Evolutionary conservation across 176 grass and related monocot genomes (phyloP), one percentile per base, ranked within the genome.

Genomic region (Oryza longistaminata): DNA sequence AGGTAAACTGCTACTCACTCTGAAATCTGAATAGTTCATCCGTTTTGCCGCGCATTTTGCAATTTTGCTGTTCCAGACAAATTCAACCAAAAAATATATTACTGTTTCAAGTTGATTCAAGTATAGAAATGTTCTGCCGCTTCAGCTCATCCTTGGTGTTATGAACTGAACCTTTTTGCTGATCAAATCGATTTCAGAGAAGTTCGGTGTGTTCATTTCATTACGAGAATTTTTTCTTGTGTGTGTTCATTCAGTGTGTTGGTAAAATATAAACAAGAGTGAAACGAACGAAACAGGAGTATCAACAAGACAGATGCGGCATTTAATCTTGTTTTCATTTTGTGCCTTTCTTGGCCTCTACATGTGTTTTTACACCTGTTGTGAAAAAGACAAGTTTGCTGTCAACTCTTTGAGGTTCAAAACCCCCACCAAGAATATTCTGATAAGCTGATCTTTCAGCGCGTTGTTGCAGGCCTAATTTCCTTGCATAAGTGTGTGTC

Each of bases 391-490:
- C 65, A 81, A 76, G n/a, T 40, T 89, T 89, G 2, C 78, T 72
- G 43, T 72, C 66, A 73, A 58, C 1, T 85, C 82, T 62, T 62
- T 62, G 21, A 39, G 40, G 40, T 82, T 71, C 19, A 86, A 77
- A 77, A 66, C 16, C 31, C 31, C 19, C 31, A 71, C 13, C 0
- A 2, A 33, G 44, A 77, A 90, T 86, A 86, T 82, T 55, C 83
- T 82, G 72, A 82, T 45, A 21, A 16, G 44, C 72, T 81, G 71
- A 82, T 71, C 78, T 86, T 77, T 90, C 66, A 68, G 55, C 25
- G 49, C 6, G 73, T 69, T 68, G 62, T 49, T 79, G 13, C 21
- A 68, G 49, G 1, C 21, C 45, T 60, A 43, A 62, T 39, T 69
- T 10, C 29, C 77, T 40, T 17, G 14, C 15, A 84, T n/a, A 53